phyloP scores from a whole-genome alignment of 1,139 yeast genomes.

The Kurtzmaniella quercitrusa region DNA sequence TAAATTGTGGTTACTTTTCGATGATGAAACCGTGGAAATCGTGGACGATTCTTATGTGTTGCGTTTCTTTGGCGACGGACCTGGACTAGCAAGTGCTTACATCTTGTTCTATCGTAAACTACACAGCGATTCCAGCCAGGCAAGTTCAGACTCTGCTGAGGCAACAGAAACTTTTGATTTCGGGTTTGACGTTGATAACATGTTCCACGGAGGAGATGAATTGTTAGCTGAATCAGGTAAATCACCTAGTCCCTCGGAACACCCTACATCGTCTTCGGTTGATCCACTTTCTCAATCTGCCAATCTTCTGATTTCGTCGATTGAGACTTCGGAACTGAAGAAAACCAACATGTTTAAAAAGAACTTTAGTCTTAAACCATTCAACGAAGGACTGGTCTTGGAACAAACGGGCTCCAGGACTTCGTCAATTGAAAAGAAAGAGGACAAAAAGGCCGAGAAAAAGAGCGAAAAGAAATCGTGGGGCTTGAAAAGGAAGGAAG shows the following conservation, averaged over 20 bases:
- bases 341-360: constrained; percentile 24
- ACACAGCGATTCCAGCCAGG: constrained; percentile 13
- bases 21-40: constrained; percentile 90
- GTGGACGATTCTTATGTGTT: constrained; percentile 81
- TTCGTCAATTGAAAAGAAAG: constrained; percentile 1
- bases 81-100: constrained; percentile 89
- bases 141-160: constrained; percentile 5
- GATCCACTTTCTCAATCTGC: neutral
- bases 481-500: constrained; percentile 34
- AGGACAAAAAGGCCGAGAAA: neutral
- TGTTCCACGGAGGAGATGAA: constrained; percentile 32
- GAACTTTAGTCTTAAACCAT: constrained; percentile 19
- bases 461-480: constrained; percentile 3
- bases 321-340: constrained; percentile 6
- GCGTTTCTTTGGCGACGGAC: constrained; percentile 84
- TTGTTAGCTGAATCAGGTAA: constrained; percentile 8
- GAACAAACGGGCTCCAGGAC: constrained; percentile 7
- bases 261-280: neutral
- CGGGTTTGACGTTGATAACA: constrained; percentile 31
- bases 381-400: constrained; percentile 14
- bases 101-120: constrained; percentile 63
- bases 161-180: constrained; percentile 26
- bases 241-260: constrained; percentile 1
- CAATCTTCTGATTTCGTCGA: neutral
- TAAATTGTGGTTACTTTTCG: constrained; percentile 87